A percentile compares a stretch with the other conserved stretches of the same genome.
These are phyloP conservation scores for Colletotrichum eleusines DNA, from an alignment of 2,329 filamentous ascomycete genomes.

Conservation along the genomic window DNA sequence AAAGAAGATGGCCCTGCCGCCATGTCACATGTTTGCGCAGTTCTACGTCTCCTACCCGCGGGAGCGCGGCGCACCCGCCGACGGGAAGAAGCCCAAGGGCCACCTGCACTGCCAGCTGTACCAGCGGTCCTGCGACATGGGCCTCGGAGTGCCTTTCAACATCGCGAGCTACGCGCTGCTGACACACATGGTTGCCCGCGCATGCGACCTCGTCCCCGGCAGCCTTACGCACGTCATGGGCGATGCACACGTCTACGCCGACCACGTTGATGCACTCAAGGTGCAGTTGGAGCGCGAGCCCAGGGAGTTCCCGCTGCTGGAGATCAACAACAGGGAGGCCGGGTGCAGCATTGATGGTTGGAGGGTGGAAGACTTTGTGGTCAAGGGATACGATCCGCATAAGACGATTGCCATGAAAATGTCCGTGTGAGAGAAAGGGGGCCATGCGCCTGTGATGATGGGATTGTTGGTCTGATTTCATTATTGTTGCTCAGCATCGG, in stretches of 20 bases:
- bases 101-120: constrained; percentile 90
- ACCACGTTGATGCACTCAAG: constrained; percentile 90
- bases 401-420: constrained; percentile 98
- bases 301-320: constrained; percentile 81
- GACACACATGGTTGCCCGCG: constrained; percentile 94
- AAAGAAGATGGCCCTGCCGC: constrained; percentile 89
- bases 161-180: constrained; percentile 94
- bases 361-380: constrained; percentile 87
- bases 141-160: constrained; percentile 96
- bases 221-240: constrained; percentile 96
- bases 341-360: constrained; percentile 89
- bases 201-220: constrained; percentile 85
- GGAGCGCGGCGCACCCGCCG: constrained; percentile 45
- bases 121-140: constrained; percentile 96
- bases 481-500: constrained; percentile 12
- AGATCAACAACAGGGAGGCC: constrained; percentile 74
- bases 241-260: constrained; percentile 95
- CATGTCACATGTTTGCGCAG: constrained; percentile 98
- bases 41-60: constrained; percentile 87
- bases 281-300: constrained; percentile 86
- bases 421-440: constrained; percentile 73
- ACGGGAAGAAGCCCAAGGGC: constrained; percentile 63
- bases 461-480: constrained; percentile 12
- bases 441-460: constrained; percentile 4
- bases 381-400: constrained; percentile 91